phyloP scores from a whole-genome alignment of 208 protist species.

The Leishmania braziliensis region DNA sequence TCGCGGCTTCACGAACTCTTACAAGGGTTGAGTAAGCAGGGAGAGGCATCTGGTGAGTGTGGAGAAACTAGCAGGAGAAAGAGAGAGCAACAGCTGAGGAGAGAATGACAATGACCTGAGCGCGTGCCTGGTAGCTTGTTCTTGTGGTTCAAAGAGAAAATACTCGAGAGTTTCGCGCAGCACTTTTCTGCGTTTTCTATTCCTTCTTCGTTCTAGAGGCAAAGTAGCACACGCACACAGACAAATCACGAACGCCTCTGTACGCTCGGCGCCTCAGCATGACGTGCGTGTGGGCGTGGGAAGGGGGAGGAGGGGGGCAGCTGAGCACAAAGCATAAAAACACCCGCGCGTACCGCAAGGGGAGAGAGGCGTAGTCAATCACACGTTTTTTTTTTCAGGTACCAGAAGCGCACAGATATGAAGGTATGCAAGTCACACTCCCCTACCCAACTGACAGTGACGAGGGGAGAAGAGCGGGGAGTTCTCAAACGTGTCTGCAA shows the following conservation, averaged over 20 bases:
- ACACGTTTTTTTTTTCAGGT: background rate
- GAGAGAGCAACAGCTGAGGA: background rate
- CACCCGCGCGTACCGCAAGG: background rate
- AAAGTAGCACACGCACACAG: background rate
- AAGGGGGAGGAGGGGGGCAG: background rate
- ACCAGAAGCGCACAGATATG: background rate
- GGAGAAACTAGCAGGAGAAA: background rate
- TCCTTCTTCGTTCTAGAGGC: background rate
- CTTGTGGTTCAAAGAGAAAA: background rate
- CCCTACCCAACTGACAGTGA: background rate
- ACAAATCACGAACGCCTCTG: background rate
- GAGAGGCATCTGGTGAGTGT: background rate
- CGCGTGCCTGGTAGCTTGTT: background rate
- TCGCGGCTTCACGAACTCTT: background rate
- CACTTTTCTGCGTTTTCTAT: background rate
- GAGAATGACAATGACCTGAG: background rate
- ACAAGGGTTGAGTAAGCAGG: background rate
- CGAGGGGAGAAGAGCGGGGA: background rate
- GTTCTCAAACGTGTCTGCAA: background rate
- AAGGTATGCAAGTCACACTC: background rate
- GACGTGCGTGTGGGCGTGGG: background rate
- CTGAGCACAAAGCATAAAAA: background rate
- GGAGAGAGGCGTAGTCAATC: background rate
- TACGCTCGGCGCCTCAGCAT: background rate
- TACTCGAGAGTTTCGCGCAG: background rate